phyloP scores from a whole-genome alignment of 495 filamentous ascomycete genomes.

The Tuber microsphaerosporum region DNA sequence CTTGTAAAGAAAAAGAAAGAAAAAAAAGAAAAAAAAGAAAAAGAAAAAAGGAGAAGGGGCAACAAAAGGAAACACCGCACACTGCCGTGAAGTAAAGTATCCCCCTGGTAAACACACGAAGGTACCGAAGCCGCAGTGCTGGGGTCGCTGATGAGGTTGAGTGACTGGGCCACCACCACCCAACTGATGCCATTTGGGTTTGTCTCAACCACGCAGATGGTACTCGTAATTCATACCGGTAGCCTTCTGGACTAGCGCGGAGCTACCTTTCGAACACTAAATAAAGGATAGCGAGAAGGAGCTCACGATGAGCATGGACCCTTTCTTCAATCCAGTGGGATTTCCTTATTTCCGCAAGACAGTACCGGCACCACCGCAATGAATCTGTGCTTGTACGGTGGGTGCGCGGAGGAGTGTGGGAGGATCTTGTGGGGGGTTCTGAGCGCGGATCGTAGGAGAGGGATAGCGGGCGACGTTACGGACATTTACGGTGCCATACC shows the following conservation, averaged over 20 bases:
- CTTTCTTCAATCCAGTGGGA: neutral
- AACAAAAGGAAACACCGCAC: neutral
- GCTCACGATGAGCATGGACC: neutral
- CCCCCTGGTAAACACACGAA: neutral
- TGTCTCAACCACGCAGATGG: slow-evolving; percentile 1
- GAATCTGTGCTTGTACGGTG: neutral
- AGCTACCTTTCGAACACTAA: neutral
- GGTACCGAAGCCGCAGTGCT: neutral
- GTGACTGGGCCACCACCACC: slow-evolving; percentile 5
- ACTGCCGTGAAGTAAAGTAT: neutral
- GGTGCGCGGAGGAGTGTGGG: neutral
- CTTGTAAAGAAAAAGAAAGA: neutral
- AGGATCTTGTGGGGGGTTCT: neutral
- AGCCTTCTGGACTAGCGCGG: neutral
- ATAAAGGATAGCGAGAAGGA: neutral
- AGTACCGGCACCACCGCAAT: neutral
- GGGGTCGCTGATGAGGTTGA: neutral
- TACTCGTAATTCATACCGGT: neutral
- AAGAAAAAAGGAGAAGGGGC: neutral
- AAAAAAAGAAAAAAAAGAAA: neutral
- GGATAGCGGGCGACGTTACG: neutral
- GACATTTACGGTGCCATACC: neutral
- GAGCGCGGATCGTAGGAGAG: neutral
- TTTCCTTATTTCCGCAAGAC: neutral
- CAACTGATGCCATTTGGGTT: neutral